A percentile compares a stretch with the other conserved stretches of the same genome.
These are phyloP conservation scores for Gastrodia elata DNA, from an alignment of 106 monocot species.

Conservation along the genomic window DNA sequence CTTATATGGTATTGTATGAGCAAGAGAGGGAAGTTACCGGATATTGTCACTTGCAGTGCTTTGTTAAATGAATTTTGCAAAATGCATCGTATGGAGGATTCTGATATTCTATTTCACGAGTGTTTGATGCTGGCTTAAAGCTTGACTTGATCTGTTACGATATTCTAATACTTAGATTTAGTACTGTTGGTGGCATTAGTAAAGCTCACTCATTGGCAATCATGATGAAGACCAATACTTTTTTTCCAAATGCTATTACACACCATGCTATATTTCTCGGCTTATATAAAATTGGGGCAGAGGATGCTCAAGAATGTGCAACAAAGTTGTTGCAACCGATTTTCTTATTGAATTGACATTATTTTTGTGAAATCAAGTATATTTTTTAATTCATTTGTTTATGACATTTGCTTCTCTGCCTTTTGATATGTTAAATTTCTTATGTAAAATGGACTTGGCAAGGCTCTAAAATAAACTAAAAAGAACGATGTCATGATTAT, in stretches of 20 bases:
- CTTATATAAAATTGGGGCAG: conserved; percentile 26
- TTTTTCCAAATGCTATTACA: conserved; percentile 28
- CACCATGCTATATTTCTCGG: conserved; percentile 17
- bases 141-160: conserved; percentile 48
- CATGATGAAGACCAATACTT: conserved; percentile 26
- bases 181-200: conserved; percentile 22
- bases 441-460: too few relatives aligned
- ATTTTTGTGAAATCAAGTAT: too few relatives aligned
- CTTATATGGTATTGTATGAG: conserved; percentile 35
- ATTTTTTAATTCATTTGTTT: too few relatives aligned
- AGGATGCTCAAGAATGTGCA: conserved; percentile 30
- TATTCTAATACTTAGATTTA: conserved; percentile 36
- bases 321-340: conserved; percentile 18
- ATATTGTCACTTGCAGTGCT: conserved; percentile 37
- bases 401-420: too few relatives aligned
- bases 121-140: conserved; percentile 34
- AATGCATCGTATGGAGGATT: conserved; percentile 26
- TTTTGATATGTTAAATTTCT: too few relatives aligned
- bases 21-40: conserved; percentile 23
- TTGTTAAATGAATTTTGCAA: conserved; percentile 36
- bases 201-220: conserved; percentile 22
- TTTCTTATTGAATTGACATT: conserved; percentile 11
- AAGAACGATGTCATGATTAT: too few relatives aligned
- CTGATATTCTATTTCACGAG: conserved; percentile 31
- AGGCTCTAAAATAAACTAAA: too few relatives aligned